Evolutionary conservation across 257 asterid species (phyloP).

Genomic region (Fraxinus cuspidata): DNA sequence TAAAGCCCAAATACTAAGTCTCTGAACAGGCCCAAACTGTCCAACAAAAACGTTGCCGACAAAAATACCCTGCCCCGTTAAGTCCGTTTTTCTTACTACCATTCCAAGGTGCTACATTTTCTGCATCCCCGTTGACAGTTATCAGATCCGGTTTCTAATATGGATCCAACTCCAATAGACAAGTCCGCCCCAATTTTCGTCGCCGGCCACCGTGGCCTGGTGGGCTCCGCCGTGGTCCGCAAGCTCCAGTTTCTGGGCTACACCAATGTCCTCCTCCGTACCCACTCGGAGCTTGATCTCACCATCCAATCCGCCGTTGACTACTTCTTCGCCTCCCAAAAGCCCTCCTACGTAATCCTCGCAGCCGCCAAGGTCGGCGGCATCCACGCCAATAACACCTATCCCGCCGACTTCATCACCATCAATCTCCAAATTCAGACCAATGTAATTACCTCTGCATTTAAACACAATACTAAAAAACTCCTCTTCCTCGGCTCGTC

Average conservation of each 20-base stretch:
- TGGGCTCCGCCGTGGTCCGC: slow-evolving; percentile 84
- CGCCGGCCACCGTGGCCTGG: slow-evolving; percentile 95
- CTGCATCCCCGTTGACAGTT: not conserved
- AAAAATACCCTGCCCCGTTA: not conserved
- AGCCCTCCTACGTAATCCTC: slow-evolving; percentile 73
- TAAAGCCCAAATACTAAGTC: not conserved
- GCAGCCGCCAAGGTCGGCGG: slow-evolving; percentile 98
- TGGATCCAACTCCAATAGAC: slow-evolving; percentile 40
- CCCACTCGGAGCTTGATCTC: slow-evolving; percentile 89
- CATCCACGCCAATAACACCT: slow-evolving; percentile 84
- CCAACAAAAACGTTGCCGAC: not conserved
- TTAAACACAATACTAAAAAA: slow-evolving; percentile 50
- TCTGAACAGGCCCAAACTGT: not conserved
- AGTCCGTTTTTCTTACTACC: not conserved
- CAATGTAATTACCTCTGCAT: slow-evolving; percentile 77
- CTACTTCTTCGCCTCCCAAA: slow-evolving; percentile 67
- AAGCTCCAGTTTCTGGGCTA: slow-evolving; percentile 55
- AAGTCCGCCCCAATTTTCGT: slow-evolving; percentile 71
- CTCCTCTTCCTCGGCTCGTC: slow-evolving; percentile 87
- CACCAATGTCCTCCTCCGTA: slow-evolving; percentile 77
- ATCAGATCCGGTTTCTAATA: slow-evolving; percentile 4
- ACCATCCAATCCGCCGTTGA: slow-evolving; percentile 78
- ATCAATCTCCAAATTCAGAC: slow-evolving; percentile 89
- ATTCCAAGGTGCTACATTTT: not conserved
- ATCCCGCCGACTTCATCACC: slow-evolving; percentile 95